Percentiles rank a stretch among this genome's conserved stretches.
Conservation (phyloP, 176 grass and related monocot species). For the Zea mays region Zm-B73-REFERENCE-NAM-5.0 NC_050101.1:175332001-175332500, state of each 20-base stretch:
- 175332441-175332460: constrained; percentile 23
- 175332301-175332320: constrained; percentile 50
- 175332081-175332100: constrained; percentile 69
- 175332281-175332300: constrained; percentile 44
- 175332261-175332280: background rate
- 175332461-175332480: constrained; percentile 17
- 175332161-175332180: constrained; percentile 55
- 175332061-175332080: constrained; percentile 41
- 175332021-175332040: background rate
- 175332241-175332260: background rate
- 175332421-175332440: constrained; percentile 24
- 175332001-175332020: constrained; percentile 21
- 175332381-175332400: constrained; percentile 77
- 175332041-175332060: constrained; percentile 58
- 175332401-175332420: constrained; percentile 77
- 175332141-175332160: constrained; percentile 55
- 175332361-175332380: constrained; percentile 57
- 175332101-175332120: constrained; percentile 66
- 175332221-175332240: constrained; percentile 19
- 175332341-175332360: constrained; percentile 37
- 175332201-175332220: constrained; percentile 11
- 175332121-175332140: constrained; percentile 54
- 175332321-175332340: constrained; percentile 30
- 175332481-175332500: too few relatives aligned
- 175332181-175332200: constrained; percentile 47